Evolutionary conservation across 345 rosid genomes (phyloP), one percentile per base, ranked within the genome.

Genomic region (Corchorus capsularis): DNA sequence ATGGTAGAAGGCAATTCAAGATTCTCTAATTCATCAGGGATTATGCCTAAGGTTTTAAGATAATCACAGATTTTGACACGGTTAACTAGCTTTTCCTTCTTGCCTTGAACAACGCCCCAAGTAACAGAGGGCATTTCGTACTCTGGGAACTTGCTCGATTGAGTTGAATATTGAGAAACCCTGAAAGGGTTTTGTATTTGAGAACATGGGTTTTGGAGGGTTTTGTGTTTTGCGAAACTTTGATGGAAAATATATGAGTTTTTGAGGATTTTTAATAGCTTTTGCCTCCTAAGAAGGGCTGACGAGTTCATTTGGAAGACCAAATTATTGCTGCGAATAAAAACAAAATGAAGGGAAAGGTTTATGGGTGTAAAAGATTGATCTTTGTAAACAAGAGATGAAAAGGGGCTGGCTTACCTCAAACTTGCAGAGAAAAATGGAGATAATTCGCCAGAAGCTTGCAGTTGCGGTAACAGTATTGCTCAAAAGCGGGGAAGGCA

Each of bases 51-150:
- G 50, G 84, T 83, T 74, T 95, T 93, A 53, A 95, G 91, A 75
- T 87, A 93, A 80, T 95, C 99, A 76, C 92, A 89, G 46, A 95
- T 89, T 84, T 92, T 93, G 46, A 95, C 99, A 34, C 99, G 96
- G 73, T 89, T 90, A 37, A 95, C 94, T 12, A 95, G 91, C 81
- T 88, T 92, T 39, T 93, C 96, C 70, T 88, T 95, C 72, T 83
- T 94, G 17, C 99, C 97, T 81, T 92, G 98, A 32, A 95, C 84
- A 11, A 92, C 93, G 43, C 94, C 97, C 98, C 98, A 95, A 34
- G 98, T 92, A 77, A 95, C 99, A 3, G 98, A 86, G 41, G 99
- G 99, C 98, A 93, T 93, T 80, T 93, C 92, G 79, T 95, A 93
- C 43, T 93, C 98, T 2, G 94, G 91, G 79, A 85, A 93, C 82